Conservation (phyloP, 495 filamentous ascomycete species). For the Xylaria venustula region DNA sequence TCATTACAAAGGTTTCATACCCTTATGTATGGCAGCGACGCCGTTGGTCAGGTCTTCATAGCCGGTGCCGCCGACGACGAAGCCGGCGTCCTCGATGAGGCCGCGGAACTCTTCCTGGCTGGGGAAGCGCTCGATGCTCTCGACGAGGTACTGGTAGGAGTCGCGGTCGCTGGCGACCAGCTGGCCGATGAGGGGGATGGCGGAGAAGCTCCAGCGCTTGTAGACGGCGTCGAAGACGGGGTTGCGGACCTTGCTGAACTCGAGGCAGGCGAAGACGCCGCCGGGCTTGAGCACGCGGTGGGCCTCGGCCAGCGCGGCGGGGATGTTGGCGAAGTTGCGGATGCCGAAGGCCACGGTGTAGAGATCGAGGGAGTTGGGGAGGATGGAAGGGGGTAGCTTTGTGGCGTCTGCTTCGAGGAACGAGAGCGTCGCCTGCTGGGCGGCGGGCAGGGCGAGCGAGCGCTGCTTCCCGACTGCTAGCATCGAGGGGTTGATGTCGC, state of each 20-base stretch:
- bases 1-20: slow-evolving; percentile 72
- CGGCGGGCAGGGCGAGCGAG: slow-evolving; percentile 45
- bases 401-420: slow-evolving; percentile 95
- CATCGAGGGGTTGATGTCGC: slow-evolving; percentile 96
- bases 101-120: slow-evolving; percentile 75
- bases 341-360: slow-evolving; percentile 99
- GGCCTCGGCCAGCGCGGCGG: slow-evolving; percentile 74
- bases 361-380: slow-evolving; percentile 66
- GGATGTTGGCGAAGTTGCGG: slow-evolving; percentile 90
- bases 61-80: slow-evolving; percentile 75
- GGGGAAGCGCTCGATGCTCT: slow-evolving; percentile 95
- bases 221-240: slow-evolving; percentile 79
- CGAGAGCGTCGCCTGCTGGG: slow-evolving; percentile 51
- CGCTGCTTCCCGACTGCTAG: slow-evolving; percentile 82
- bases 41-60: slow-evolving; percentile 89
- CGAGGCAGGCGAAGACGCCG: slow-evolving; percentile 93
- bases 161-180: slow-evolving; percentile 90
- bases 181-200: slow-evolving; percentile 93
- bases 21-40: slow-evolving; percentile 94
- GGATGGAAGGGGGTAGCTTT: slow-evolving; percentile 47
- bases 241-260: slow-evolving; percentile 84
- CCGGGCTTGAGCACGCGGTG: slow-evolving; percentile 88
- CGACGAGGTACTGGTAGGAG: slow-evolving; percentile 97
- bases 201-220: slow-evolving; percentile 92
- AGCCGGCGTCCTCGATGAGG: slow-evolving; percentile 89